Base-by-base conservation (phyloP, 176 grass and related monocot species). In the Avena insularis region DNA sequence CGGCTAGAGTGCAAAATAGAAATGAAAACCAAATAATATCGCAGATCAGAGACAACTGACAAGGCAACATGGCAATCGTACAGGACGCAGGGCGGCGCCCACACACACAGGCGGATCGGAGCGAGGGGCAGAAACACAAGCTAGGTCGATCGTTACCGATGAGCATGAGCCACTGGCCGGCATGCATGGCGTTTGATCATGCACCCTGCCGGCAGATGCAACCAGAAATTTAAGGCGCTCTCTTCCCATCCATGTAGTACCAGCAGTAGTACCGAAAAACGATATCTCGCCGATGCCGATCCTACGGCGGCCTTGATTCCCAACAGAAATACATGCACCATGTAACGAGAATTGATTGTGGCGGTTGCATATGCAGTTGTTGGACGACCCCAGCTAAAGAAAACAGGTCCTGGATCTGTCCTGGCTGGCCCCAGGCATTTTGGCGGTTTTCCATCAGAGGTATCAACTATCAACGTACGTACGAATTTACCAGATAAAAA, bases 141-240 rank as follows among this genome's bases (percentile, higher is more conserved):
- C 40, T 43, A 35, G 25, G 15, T 66, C 73, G 25, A 76, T 71
- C 33, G 54, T 21, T 23, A 19, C 10, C 53, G 14, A 48, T 48
- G 46, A 16, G 53, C 53, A 40, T 15, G 58, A 65, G 78, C 9
- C 79, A 67, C 61, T 66, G 61, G 25, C 62, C 80, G 59, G 82
- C 54, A 60, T 10, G 29, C 83, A 85, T 51, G 83, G 72, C 48
- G 50, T 29, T 43, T 78, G 72, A 16, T 77, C 83, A 31, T 63
- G 82, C 29, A 70, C 35, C 65, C 31, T 58, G 64, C 64, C 77
- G 80, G 80, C 80, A 25, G 71, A 54, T 9, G 60, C 60, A 78
- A 54, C 83, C 10, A 85, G 58, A 85, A 85, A 85, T 77, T 85
- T 35, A 77, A 64, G 9, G 71, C 83, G 12, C 83, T 2, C 29